A percentile compares a stretch with the other conserved stretches of the same genome.
These are phyloP conservation scores for Starmerella khaoyaiensis DNA, from an alignment of 805 yeast genomes.

Conservation along the genomic window DNA sequence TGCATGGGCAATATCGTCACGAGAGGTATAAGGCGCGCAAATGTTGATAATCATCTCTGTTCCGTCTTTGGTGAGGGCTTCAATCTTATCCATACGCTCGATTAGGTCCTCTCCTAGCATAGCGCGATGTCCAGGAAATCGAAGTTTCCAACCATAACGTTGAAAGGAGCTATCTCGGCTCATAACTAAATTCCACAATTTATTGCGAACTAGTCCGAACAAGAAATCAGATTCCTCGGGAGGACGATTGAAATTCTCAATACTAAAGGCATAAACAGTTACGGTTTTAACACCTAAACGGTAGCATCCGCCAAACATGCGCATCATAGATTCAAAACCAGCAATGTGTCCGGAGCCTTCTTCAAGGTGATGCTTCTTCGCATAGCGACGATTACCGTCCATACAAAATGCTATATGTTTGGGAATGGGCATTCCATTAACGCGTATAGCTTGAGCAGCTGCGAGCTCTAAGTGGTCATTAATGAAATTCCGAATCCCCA, in stretches of 20 bases:
- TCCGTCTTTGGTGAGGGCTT: conserved; percentile 47
- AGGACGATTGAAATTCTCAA: conserved; percentile 85
- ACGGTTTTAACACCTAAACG: conserved; percentile 69
- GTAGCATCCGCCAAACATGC: conserved; percentile 57
- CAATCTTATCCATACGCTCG: conserved; percentile 48
- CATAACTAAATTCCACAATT: conserved; percentile 22
- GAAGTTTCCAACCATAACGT: conserved; percentile 56
- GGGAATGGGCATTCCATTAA: conserved; percentile 51
- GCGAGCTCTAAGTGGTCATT: background rate
- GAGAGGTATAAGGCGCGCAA: conserved; percentile 89
- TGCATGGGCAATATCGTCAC: conserved; percentile 71
- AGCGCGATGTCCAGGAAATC: conserved; percentile 60
- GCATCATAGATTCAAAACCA: conserved; percentile 67
- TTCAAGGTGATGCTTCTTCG: conserved; percentile 52
- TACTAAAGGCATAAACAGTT: conserved; percentile 88
- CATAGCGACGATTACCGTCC: conserved; percentile 95
- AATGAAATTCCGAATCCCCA: conserved; percentile 2
- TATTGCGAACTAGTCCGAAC: conserved; percentile 23
- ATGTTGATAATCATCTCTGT: conserved; percentile 27
- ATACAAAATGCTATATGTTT: conserved; percentile 83
- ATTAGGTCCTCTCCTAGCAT: conserved; percentile 60
- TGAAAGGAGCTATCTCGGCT: conserved; percentile 16
- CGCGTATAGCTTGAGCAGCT: conserved; percentile 5
- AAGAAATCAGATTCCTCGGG: conserved; percentile 62
- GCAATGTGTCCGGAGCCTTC: conserved; percentile 81